Conservation (phyloP, 768 basidiomycete species). For the Lactifluus rugatus region DNA sequence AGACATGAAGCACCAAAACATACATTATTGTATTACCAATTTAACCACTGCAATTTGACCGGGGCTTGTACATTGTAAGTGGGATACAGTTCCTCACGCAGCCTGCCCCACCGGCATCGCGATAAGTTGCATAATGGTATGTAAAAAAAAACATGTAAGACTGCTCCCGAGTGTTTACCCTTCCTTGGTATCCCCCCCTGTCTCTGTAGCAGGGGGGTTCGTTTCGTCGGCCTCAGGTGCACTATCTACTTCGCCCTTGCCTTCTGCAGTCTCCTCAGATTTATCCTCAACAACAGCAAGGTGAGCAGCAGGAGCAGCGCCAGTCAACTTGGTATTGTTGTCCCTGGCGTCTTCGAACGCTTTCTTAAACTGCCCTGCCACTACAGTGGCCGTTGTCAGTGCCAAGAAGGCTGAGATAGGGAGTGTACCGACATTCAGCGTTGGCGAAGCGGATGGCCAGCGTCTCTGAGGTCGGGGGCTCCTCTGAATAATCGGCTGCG, state of each 20-base stretch:
- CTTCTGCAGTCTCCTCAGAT: slow-evolving; percentile 24
- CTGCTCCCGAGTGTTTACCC: slow-evolving; percentile 8
- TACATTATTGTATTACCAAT: slow-evolving; percentile 18
- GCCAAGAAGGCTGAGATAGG: not conserved
- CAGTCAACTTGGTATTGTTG: slow-evolving; percentile 38
- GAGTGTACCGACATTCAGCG: slow-evolving; percentile 65
- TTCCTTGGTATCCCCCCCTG: slow-evolving; percentile 32
- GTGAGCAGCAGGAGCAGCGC: slow-evolving; percentile 23
- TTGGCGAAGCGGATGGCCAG: slow-evolving; percentile 98
- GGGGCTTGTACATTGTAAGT: slow-evolving; percentile 1
- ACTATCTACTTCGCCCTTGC: slow-evolving; percentile 22
- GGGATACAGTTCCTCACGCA: slow-evolving; percentile 6
- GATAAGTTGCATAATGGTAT: slow-evolving; percentile 15
- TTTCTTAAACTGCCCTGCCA: slow-evolving; percentile 81
- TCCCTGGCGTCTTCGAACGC: slow-evolving; percentile 82
- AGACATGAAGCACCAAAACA: slow-evolving; percentile 2
- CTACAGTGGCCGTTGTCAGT: slow-evolving; percentile 27
- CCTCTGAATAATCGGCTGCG: slow-evolving; percentile 87
- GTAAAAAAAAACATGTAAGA: slow-evolving; percentile 17
- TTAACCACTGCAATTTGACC: slow-evolving; percentile 5
- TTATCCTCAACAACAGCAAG: slow-evolving; percentile 27
- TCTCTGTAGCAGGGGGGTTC: slow-evolving; percentile 22
- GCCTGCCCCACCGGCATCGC: not conserved
- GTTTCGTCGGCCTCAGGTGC: slow-evolving; percentile 21
- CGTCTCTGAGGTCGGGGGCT: slow-evolving; percentile 84